Base-by-base conservation (phyloP, 1,139 yeast genomes). In the Hemisphaericaspora subhashii region DNA sequence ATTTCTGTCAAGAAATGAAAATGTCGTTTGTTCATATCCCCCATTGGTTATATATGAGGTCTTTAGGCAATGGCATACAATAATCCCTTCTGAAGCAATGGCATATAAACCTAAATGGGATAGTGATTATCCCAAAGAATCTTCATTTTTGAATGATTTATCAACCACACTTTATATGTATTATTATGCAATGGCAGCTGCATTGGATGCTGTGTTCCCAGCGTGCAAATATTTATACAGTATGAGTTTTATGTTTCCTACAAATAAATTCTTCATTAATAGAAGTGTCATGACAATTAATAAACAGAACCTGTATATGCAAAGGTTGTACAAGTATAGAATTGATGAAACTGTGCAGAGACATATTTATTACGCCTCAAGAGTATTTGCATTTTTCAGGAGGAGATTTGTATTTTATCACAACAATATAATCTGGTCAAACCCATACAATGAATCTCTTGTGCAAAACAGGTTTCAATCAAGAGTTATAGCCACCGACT, bases 151-250 rank as follows among this genome's bases (percentile, higher is more conserved):
- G 20, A 42, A 51, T 23, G 55, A 52, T 29, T 45, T 60, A 25
- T 38, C 55, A 12, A 50, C 57, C 3, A 53, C 62, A 3, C 41
- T 63, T 17, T 56, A 50, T 41, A 46, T 54, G 38, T 63, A 62
- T 47, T 60, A 54, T 45, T 53, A 46, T 37, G 53, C 58, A 5
- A 39, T 62, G 16, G 55, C 60, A 3, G 57, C 53, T 1, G 50
- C 60, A 14, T 50, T 63, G 31, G 60, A 61, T 39, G 47, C 66
- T 3, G 45, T 55, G 3, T 56, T 61, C 39, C 66, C 68, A 5
- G 50, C 52, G 7, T 45, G 53, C 34, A 43, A 50, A 28, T 62
- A 61, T 37, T 36, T 60, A 25, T 61, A 54, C 44, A 52, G 59
- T 16, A 33, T 55, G 17, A 52, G 51, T 32, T 62, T 54, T 38